A percentile compares a stretch with the other conserved stretches of the same genome.
These are phyloP conservation scores for Miscanthus sacchariflorus DNA, from an alignment of 202 grass and related monocot genomes.

Conservation along the genomic window DNA sequence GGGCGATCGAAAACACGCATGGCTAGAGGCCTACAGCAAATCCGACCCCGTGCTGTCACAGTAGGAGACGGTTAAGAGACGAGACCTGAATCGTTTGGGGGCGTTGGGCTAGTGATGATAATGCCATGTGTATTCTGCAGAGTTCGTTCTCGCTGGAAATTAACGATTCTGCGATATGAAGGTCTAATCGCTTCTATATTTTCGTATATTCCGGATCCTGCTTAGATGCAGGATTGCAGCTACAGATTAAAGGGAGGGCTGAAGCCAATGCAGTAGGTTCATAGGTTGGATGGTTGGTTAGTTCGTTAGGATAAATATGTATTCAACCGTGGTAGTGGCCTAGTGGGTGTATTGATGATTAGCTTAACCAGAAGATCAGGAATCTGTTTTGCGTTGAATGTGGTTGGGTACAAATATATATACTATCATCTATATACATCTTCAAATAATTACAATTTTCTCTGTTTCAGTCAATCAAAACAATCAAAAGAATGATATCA, in stretches of 20 bases:
- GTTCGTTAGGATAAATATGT: background rate
- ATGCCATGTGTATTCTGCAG: background rate
- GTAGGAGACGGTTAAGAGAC: background rate
- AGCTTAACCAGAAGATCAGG: background rate
- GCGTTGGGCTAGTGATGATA: background rate
- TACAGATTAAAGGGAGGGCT: background rate
- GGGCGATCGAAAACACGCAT: background rate
- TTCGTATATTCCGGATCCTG: background rate
- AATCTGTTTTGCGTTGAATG: background rate
- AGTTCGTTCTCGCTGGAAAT: background rate
- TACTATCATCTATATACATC: conserved; percentile 32
- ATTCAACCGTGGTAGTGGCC: background rate
- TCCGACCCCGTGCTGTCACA: background rate
- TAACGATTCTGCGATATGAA: background rate
- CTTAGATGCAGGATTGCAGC: too few species aligned
- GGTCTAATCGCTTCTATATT: background rate
- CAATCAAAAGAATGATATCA: conserved; percentile 39
- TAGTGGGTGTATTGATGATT: background rate
- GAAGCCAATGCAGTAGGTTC: background rate
- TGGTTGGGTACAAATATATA: conserved; percentile 6
- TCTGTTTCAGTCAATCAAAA: conserved; percentile 27
- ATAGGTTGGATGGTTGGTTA: background rate
- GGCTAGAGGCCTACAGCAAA: background rate
- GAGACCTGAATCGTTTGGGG: background rate
- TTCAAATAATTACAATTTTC: conserved; percentile 40